Percentiles rank a stretch among this genome's conserved stretches.
phyloP scores from a whole-genome alignment of 2,329 filamentous ascomycete genomes.

The Stagonosporopsis chrysanthemi region DNA sequence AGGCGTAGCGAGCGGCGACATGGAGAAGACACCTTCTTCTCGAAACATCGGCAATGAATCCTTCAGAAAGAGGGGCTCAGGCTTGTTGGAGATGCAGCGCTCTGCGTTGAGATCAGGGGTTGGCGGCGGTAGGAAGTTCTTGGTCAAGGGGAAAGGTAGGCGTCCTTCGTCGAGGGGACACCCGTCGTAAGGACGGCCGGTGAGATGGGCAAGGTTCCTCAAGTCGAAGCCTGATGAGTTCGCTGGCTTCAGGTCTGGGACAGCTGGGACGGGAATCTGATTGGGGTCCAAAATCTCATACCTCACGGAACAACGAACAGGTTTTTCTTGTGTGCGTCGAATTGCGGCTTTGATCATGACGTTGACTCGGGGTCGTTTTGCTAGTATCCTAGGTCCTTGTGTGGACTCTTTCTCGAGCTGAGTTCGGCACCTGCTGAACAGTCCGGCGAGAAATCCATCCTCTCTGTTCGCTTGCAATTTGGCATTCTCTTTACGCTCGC shows the following conservation, averaged over 20 bases:
- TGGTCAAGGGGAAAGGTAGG: background rate
- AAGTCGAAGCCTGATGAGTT: background rate
- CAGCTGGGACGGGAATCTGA: background rate
- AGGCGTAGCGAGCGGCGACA: background rate
- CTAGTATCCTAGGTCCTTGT: background rate
- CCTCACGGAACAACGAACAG: background rate
- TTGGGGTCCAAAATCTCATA: background rate
- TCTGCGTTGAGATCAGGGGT: conserved; percentile 4
- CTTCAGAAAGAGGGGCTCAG: background rate
- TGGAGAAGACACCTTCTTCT: background rate
- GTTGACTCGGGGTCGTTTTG: background rate
- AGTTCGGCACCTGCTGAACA: background rate
- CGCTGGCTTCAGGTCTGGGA: background rate
- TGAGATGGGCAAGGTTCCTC: background rate
- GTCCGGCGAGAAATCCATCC: too few species aligned
- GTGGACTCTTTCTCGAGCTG: background rate
- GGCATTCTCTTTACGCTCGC: background rate
- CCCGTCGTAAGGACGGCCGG: background rate
- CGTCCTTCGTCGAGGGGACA: conserved; percentile 1
- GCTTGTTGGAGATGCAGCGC: background rate
- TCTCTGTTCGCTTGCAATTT: background rate
- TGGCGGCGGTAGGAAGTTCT: background rate
- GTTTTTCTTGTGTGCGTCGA: background rate
- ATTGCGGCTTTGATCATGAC: background rate
- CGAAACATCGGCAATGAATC: background rate